Percentiles rank a stretch among this genome's conserved stretches.
phyloP scores from a whole-genome alignment of 371 early-diverging fungal species.

The Mucor racemosus region DNA sequence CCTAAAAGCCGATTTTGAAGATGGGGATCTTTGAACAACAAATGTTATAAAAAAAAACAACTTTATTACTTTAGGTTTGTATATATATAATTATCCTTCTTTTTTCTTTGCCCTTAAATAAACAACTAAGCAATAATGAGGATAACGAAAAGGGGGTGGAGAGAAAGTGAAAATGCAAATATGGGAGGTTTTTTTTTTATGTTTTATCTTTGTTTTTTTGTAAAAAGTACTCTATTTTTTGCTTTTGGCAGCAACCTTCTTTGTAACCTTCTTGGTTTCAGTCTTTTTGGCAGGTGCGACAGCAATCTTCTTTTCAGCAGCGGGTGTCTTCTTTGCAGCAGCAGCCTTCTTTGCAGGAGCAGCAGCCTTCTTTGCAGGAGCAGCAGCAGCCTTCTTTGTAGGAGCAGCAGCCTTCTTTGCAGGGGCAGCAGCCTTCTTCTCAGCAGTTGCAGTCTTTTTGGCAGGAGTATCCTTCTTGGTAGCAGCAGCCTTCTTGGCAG shows the following conservation, averaged over 20 bases:
- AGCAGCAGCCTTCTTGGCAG: conserved; percentile 13
- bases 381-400: neutral
- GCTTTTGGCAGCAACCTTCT: conserved; percentile 14
- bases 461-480: neutral
- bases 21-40: too few relatives aligned
- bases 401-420: conserved; percentile 6
- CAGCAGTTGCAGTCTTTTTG: too few relatives aligned
- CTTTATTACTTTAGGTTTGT: conserved; percentile 3
- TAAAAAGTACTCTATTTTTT: conserved; percentile 13
- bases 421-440: conserved; percentile 3
- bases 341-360: neutral
- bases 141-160: neutral
- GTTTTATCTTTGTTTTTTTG: neutral
- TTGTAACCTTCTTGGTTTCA: conserved; percentile 18
- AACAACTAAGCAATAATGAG: neutral
- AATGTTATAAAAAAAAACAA: neutral
- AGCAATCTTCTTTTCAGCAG: conserved; percentile 5
- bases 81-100: neutral
- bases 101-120: neutral
- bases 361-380: conserved; percentile 8
- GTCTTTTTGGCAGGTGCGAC: conserved; percentile 16
- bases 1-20: too few relatives aligned
- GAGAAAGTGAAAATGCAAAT: conserved; percentile 1
- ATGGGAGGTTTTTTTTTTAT: neutral
- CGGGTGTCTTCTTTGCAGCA: neutral